Evolutionary conservation across 768 basidiomycete species (phyloP).

Genomic region (Hericium rajendrae): DNA sequence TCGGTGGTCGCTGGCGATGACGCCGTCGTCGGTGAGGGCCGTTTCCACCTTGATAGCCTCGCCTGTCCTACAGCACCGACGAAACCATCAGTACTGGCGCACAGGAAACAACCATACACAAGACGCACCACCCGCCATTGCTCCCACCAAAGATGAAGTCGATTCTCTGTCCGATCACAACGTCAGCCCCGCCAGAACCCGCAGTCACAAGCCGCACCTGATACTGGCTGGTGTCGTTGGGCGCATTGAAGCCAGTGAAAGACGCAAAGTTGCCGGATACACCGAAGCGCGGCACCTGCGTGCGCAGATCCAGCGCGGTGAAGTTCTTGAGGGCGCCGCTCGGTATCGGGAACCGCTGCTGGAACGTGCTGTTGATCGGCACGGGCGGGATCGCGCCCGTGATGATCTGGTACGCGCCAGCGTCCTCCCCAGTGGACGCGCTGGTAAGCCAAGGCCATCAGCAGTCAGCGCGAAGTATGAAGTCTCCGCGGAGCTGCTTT

Average conservation of each 20-base stretch:
- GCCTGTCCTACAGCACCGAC: slow-evolving; percentile 12
- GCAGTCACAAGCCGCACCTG: slow-evolving; percentile 10
- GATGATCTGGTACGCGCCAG: slow-evolving; percentile 41
- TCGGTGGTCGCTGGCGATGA: slow-evolving; percentile 47
- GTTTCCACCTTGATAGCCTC: slow-evolving; percentile 29
- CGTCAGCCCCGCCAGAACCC: slow-evolving; percentile 16
- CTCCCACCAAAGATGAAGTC: slow-evolving; percentile 47
- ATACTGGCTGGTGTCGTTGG: slow-evolving; percentile 20
- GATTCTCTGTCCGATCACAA: slow-evolving; percentile 24
- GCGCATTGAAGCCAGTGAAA: slow-evolving; percentile 40
- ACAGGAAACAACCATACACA: background rate
- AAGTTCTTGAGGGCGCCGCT: slow-evolving; percentile 25
- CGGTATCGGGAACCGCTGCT: slow-evolving; percentile 29
- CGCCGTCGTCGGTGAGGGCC: slow-evolving; percentile 38
- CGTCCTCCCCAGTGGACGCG: slow-evolving; percentile 31
- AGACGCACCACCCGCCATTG: slow-evolving; percentile 31
- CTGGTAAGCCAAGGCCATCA: slow-evolving; percentile 16
- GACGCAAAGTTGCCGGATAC: slow-evolving; percentile 41
- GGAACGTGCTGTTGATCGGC: slow-evolving; percentile 33
- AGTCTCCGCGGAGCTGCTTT: background rate
- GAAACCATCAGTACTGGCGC: background rate
- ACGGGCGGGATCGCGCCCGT: slow-evolving; percentile 33
- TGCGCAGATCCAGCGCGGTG: slow-evolving; percentile 36
- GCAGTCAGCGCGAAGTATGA: background rate
- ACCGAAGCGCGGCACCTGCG: slow-evolving; percentile 27